A percentile compares a stretch with the other conserved stretches of the same genome.
phyloP scores from a whole-genome alignment of 129 eudicot species.

The Helichrysum umbraculigerum region DNA sequence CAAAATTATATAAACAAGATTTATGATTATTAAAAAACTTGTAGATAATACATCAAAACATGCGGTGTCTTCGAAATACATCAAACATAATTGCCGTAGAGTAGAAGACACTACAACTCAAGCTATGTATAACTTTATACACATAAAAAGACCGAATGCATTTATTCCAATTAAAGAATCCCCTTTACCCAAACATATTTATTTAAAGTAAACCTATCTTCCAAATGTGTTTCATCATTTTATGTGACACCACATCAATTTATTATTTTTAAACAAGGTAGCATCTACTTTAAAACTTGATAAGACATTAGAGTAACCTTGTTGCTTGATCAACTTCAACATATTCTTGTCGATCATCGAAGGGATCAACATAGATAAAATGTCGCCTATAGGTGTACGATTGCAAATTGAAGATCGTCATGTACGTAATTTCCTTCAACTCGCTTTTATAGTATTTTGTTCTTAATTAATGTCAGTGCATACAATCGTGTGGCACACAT shows the following conservation, averaged over 20 bases:
- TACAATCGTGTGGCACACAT: not conserved
- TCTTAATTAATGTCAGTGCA: not conserved
- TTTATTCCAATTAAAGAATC: conserved; percentile 19
- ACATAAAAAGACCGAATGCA: conserved; percentile 11
- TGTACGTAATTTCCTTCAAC: conserved; percentile 14
- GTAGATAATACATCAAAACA: conserved; percentile 21
- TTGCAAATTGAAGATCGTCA: conserved; percentile 37
- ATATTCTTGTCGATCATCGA: not conserved
- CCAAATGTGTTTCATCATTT: not conserved
- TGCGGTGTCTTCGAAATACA: conserved; percentile 29
- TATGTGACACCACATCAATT: conserved; percentile 7
- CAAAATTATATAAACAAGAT: too few species aligned
- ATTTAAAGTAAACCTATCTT: not conserved
- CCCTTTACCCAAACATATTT: conserved; percentile 2
- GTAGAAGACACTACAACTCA: conserved; percentile 27
- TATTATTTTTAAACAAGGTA: conserved; percentile 9
- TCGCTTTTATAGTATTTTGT: not conserved
- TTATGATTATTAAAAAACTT: not conserved
- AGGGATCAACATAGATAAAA: conserved; percentile 11
- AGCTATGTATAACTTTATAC: not conserved
- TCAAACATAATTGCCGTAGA: conserved; percentile 25
- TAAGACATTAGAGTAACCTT: not conserved
- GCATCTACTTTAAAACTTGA: not conserved
- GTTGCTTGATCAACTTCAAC: not conserved
- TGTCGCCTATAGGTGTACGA: conserved; percentile 36